phyloP scores from a whole-genome alignment of 2,329 filamentous ascomycete species.

The Metarhizium sp. region DNA sequence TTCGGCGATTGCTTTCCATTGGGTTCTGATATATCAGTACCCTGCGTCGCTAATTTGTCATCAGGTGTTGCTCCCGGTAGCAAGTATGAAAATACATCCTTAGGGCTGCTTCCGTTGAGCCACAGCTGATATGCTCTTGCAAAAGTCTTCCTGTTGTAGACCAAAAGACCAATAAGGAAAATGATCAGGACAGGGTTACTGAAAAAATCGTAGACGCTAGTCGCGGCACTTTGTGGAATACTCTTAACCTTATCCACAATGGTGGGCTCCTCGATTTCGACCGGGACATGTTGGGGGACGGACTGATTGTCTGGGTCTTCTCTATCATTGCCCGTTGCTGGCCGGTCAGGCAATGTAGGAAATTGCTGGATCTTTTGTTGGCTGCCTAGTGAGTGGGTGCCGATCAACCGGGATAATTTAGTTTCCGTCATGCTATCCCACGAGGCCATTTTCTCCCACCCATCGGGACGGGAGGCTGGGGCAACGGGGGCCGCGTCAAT shows the following conservation, averaged over 20 bases:
- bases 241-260: conserved; percentile 41
- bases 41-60: not conserved
- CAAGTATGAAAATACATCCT: conserved; percentile 13
- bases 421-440: conserved; percentile 30
- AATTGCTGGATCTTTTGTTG: conserved; percentile 23
- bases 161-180: conserved; percentile 30
- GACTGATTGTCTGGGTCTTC: conserved; percentile 26
- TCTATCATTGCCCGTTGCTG: conserved; percentile 15
- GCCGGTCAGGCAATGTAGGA: conserved; percentile 26
- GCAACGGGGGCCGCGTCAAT: conserved; percentile 58
- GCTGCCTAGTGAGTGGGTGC: conserved; percentile 57
- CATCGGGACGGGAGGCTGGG: conserved; percentile 34
- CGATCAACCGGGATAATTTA: conserved; percentile 54
- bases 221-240: conserved; percentile 39
- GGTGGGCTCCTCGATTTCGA: conserved; percentile 25
- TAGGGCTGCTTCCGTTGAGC: conserved; percentile 20
- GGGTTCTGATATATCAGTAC: not conserved
- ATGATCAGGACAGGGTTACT: conserved; percentile 44
- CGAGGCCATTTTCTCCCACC: conserved; percentile 32
- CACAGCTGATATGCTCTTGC: conserved; percentile 28
- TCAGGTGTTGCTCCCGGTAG: not conserved
- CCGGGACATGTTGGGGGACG: conserved; percentile 17
- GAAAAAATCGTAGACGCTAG: conserved; percentile 44
- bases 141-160: conserved; percentile 37
- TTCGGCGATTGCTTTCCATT: not conserved